Base-by-base conservation (phyloP, 2,329 filamentous ascomycete genomes). In the Arthrinium puccinioides region DNA sequence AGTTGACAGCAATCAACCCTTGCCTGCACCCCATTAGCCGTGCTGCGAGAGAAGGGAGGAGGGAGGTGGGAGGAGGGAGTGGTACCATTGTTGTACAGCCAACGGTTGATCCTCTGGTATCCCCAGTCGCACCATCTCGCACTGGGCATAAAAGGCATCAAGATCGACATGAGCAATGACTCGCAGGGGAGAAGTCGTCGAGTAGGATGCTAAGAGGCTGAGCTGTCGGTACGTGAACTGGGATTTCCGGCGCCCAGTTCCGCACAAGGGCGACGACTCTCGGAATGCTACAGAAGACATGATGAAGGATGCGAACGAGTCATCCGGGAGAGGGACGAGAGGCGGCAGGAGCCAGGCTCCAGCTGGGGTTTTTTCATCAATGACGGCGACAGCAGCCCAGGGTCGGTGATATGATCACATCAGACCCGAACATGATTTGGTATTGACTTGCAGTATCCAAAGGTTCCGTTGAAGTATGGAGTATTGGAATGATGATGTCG, bases 101-200 rank as follows among this genome's bases (percentile, higher is more conserved):
- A 98, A 74, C 9, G 92, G 92, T 46, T 80, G 75, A 40, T 87
- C 76, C 43, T 86, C 80, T 11, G 82, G 67, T 9, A 85, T 67
- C 10, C 80, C 81, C 30, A 97, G 71, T 7, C 92, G 79, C 9
- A 95, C 80, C 74, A 89, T 94, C 63, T 98, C 92, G 56, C 88
- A 96, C 67, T 98, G 92, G 4, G 85, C 84, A 59, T 98, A 98
- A 63, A 98, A 98, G 26, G 90, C 90, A 74, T 98, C 92, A 42
- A 98, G 79, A 54, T 98, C 92, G 6, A 38, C 33, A 14, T 32
- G 30, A 21, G 29, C 19, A 16, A 33, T 18, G 21, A 38, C 30
- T 16, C 29, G 30, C 23, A 38, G 29, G 6, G 30, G 30, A 13
- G 29, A 38, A 18, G 36, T 25, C 20, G 36, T 37, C 27, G 35